These are phyloP conservation scores for Cladosporium sp. DNA, from an alignment of 2,329 filamentous ascomycete genomes.

Conservation along the genomic window DNA sequence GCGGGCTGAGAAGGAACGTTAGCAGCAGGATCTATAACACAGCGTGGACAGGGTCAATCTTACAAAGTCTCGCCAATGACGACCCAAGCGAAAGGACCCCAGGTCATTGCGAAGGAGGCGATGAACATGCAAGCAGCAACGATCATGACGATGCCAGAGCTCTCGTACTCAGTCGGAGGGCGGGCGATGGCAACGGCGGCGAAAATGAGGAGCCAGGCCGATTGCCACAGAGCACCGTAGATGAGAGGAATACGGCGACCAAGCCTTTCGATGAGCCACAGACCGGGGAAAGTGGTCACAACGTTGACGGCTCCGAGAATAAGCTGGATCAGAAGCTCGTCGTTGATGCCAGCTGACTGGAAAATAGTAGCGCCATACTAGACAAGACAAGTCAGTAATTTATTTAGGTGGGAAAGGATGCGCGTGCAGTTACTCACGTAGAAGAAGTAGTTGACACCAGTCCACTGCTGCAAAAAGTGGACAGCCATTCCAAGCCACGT, in stretches of 20 bases:
- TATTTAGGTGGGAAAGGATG: not conserved
- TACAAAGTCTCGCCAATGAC: conserved; percentile 31
- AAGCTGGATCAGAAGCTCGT: conserved; percentile 34
- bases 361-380: conserved; percentile 53
- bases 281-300: conserved; percentile 39
- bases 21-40: too few species aligned
- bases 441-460: conserved; percentile 39
- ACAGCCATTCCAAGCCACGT: conserved; percentile 40
- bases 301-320: conserved; percentile 44
- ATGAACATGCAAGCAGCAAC: conserved; percentile 73
- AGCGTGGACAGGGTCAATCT: too few species aligned
- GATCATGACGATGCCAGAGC: conserved; percentile 64
- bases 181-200: conserved; percentile 35
- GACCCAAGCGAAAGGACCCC: conserved; percentile 60
- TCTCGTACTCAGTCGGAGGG: conserved; percentile 30
- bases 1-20: too few species aligned
- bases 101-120: conserved; percentile 62
- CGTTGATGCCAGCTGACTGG: conserved; percentile 11
- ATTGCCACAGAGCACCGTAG: conserved; percentile 40
- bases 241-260: conserved; percentile 42
- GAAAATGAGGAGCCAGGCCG: conserved; percentile 33
- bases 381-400: not conserved
- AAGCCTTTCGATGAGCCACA: conserved; percentile 45
- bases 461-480: conserved; percentile 45
- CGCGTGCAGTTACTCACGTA: conserved; percentile 31